phyloP scores from a whole-genome alignment of 345 rosid species.

The Moricandia moricandioides region DNA sequence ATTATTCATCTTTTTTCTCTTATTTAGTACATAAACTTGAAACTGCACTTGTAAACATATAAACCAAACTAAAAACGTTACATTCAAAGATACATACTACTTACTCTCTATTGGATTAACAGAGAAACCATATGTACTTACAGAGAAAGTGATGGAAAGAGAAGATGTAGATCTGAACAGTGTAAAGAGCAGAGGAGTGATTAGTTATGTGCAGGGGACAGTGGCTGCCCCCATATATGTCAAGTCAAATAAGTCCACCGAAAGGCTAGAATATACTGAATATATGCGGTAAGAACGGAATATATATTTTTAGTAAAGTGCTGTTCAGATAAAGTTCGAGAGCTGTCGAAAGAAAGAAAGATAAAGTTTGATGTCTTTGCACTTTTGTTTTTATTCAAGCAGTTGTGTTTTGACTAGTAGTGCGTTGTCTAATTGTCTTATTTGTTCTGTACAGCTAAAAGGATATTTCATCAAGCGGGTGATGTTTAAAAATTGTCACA shows the following conservation, averaged over 20 bases:
- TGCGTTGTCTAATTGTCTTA: not conserved
- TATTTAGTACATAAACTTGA: not conserved
- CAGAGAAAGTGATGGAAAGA: constrained; percentile 24
- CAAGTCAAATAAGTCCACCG: constrained; percentile 6
- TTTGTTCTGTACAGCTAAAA: constrained; percentile 5
- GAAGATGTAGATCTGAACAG: constrained; percentile 18
- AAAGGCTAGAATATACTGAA: not conserved
- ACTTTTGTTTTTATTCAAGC: constrained; percentile 18
- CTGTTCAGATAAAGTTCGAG: constrained; percentile 3
- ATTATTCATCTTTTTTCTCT: constrained; percentile 21
- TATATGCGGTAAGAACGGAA: not conserved
- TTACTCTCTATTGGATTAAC: not conserved
- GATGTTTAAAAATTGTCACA: not conserved
- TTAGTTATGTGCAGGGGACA: constrained; percentile 1
- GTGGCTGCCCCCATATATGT: not conserved
- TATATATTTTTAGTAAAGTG: constrained; percentile 6
- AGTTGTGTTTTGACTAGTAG: constrained; percentile 15
- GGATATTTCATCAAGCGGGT: not conserved
- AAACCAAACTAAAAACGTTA: not conserved
- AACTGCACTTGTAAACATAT: not conserved
- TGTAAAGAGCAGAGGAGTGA: constrained; percentile 11
- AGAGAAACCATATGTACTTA: constrained; percentile 8
- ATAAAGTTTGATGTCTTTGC: constrained; percentile 15
- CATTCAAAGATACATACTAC: not conserved
- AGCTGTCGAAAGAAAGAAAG: constrained; percentile 8